These are phyloP conservation scores for Zoysia japonica DNA, from an alignment of 176 grass and related monocot species.

Conservation along the genomic window DNA sequence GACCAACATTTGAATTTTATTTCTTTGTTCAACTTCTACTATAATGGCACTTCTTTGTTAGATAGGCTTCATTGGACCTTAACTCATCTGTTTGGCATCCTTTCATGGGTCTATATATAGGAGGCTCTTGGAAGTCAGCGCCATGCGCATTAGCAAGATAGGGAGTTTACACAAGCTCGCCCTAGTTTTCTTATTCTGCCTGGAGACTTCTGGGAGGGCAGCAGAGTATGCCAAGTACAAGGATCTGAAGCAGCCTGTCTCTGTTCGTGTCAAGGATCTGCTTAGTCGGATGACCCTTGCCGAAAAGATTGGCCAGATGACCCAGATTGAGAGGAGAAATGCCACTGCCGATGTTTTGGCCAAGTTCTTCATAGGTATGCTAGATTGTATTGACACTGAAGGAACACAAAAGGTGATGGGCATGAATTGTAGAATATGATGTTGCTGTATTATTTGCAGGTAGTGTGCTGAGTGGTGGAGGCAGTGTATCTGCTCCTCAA, in stretches of 20 bases:
- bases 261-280: slow-evolving; percentile 63
- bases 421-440: not conserved
- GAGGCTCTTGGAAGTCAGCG: not conserved
- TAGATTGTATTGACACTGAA: not conserved
- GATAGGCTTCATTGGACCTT: slow-evolving; percentile 1
- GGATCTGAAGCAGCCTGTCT: slow-evolving; percentile 61
- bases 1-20: not conserved
- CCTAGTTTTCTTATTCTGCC: slow-evolving; percentile 47
- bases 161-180: slow-evolving; percentile 35
- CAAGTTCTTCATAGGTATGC: slow-evolving; percentile 71
- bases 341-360: slow-evolving; percentile 56
- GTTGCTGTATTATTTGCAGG: slow-evolving; percentile 38
- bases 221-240: slow-evolving; percentile 58
- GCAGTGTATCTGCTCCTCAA: slow-evolving; percentile 58
- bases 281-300: slow-evolving; percentile 71
- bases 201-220: slow-evolving; percentile 25
- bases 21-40: slow-evolving; percentile 2
- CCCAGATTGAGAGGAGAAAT: slow-evolving; percentile 63
- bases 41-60: not conserved
- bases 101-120: slow-evolving; percentile 40
- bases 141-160: slow-evolving; percentile 44
- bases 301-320: slow-evolving; percentile 86
- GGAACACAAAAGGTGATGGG: not conserved
- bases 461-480: slow-evolving; percentile 73
- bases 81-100: slow-evolving; percentile 23